Base-by-base conservation (phyloP, 768 basidiomycete genomes). In the Kwoniella heveanensis region DNA sequence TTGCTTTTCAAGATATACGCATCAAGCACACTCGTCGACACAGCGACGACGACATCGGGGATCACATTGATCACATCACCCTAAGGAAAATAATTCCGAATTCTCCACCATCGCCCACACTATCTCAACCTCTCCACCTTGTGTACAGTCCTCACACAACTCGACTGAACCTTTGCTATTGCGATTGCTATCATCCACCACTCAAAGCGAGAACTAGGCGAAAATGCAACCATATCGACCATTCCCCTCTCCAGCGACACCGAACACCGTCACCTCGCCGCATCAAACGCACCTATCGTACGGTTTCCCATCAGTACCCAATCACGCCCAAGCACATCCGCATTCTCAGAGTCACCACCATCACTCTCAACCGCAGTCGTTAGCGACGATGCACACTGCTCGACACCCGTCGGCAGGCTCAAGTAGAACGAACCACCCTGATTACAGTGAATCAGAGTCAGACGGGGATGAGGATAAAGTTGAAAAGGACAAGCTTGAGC, bases 401-500 rank as follows among this genome's bases (percentile, higher is more conserved):
- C 52, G 61, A 24, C 53, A 47, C 27, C 29, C 54, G 3, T 55
- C 61, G 27, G 29, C 54, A 2, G 47, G 36, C 8, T 62, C 61
- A 21, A 56, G 24, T 22, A 54, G 61, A 19, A 26, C 25, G 25
- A 50, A 62, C 25, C 46, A 62, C 19, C 13, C 29, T 10, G 63
- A 59, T 12, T 58, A 64, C 48, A 64, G 51, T 27, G 63, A 64
- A 12, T 55, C 51, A 12, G 63, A 64, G n/a, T 54, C 57, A 22
- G 63, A 59, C n/a, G 62, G 55, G 7, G 59, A 39, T 1, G 66
- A 62, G 19, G 68, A 58, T 22, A 65, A 62, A 26, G 39, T 32
- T 3, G 67, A 65, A 51, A 66, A 69, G 57, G 51, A 62, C 27
- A 73, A 73, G 57, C 59, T 73, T 37, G 72, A 70, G 32, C 48